Base-by-base conservation (phyloP, 2,329 filamentous ascomycete species). In the Rasamsonia emersonii region DNA sequence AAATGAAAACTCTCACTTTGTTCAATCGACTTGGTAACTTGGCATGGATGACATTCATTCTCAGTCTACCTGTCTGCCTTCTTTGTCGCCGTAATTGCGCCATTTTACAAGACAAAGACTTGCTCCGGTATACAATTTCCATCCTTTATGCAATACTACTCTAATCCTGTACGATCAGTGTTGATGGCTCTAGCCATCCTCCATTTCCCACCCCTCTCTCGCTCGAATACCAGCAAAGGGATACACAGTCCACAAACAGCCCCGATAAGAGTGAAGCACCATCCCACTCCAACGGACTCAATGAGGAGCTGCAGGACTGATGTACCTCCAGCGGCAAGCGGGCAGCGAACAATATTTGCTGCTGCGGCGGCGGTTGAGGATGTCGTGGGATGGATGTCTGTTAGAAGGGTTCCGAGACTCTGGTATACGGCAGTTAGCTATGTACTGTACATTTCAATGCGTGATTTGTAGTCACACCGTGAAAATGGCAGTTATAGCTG, bases 281-380 rank as follows among this genome's bases (percentile, higher is more conserved):
- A 37, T 20, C 35, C 35, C 7, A 37, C 25, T 13, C 35, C 30
- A 5, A 37, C 20, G 9, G 30, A 24, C 9, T 37, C 24, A 11
- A 33, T 20, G 5, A 37, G 9, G 5, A 27, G 13, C 5, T 37
- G 24, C 9, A 33, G 10, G 11, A 25, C 17, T 10, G 30, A 31
- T 9, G 20, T 24, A 6, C 23, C 34, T 7, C 6, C 30, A 9
- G 26, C 34, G 3, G 29, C 34, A 19, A 30, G 11, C 4, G 17
- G 10, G 18, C 23, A 27, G 10, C 34, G 34, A 13, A 33, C 30
- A 15, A 37, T 14, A 28, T 28, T 37, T 10, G 13, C 23, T 3
- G 34, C 32, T 17, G 34, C 34, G 8, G 19, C 18, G 7, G 34
- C 34, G 20, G 34, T 37, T 9, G 34, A 19, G 13, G 34, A 24